These are phyloP conservation scores for Tranzscheliella williamsii DNA, from an alignment of 1,284 basidiomycete genomes.

Conservation along the genomic window DNA sequence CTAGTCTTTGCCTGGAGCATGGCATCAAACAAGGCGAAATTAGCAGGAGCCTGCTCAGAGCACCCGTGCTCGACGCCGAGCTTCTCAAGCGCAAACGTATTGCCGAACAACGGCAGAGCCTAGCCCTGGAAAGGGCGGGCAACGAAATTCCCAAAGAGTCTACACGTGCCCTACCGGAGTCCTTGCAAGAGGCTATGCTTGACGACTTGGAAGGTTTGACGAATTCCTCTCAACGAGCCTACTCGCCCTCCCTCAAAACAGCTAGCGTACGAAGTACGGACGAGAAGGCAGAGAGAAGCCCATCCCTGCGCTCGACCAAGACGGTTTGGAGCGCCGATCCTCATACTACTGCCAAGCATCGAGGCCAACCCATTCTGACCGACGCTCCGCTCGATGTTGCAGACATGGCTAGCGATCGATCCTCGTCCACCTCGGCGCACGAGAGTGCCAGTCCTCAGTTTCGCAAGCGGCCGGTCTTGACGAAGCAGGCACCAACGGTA, in stretches of 20 bases:
- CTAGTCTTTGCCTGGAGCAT: slow-evolving; percentile 31
- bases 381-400: not conserved
- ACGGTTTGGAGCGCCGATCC: slow-evolving; percentile 4
- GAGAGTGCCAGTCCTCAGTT: too few species aligned
- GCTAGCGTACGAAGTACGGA: slow-evolving; percentile 12
- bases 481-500: too few species aligned
- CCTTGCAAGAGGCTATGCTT: slow-evolving; percentile 54
- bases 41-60: slow-evolving; percentile 33
- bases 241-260: slow-evolving; percentile 20
- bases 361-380: slow-evolving; percentile 23
- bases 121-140: slow-evolving; percentile 16
- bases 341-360: slow-evolving; percentile 8
- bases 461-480: too few species aligned
- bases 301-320: slow-evolving; percentile 17
- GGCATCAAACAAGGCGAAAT: slow-evolving; percentile 47
- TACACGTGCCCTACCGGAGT: slow-evolving; percentile 37
- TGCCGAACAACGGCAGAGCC: slow-evolving; percentile 25
- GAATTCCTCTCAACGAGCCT: slow-evolving; percentile 7
- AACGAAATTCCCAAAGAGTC: slow-evolving; percentile 1
- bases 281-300: slow-evolving; percentile 7
- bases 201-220: slow-evolving; percentile 41
- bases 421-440: not conserved
- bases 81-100: slow-evolving; percentile 29
- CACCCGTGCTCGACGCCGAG: slow-evolving; percentile 37
- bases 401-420: not conserved